Evolutionary conservation across 371 early-diverging fungal genomes (phyloP).

Genomic region (Rhizopus stolonifer): DNA sequence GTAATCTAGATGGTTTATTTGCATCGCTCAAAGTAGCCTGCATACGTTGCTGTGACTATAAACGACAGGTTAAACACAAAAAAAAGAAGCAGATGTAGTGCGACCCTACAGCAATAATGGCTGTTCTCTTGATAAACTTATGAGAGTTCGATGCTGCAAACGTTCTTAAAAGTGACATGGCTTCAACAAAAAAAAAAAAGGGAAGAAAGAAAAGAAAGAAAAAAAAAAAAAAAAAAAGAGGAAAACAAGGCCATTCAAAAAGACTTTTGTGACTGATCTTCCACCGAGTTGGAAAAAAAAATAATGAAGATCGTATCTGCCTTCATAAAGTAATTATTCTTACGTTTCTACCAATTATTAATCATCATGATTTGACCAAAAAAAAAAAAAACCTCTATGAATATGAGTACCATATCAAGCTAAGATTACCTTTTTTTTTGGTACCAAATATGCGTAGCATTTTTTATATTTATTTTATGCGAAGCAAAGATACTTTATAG

Average conservation of each 20-base stretch:
- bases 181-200: background rate
- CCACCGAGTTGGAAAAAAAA: background rate
- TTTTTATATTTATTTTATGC: too few species aligned
- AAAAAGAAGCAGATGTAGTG: background rate
- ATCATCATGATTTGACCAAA: too few species aligned
- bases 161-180: background rate
- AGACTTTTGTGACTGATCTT: background rate
- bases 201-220: background rate
- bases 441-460: too few species aligned
- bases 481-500: too few species aligned
- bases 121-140: background rate
- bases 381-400: too few species aligned
- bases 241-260: background rate
- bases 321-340: too few species aligned
- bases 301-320: too few species aligned
- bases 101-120: background rate
- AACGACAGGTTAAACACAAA: background rate
- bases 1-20: slow-evolving; percentile 14
- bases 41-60: slow-evolving; percentile 11
- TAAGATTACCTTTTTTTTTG: too few species aligned
- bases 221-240: background rate
- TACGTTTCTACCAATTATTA: too few species aligned
- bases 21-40: slow-evolving; percentile 22
- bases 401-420: too few species aligned
- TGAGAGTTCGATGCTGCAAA: background rate